Evolutionary conservation across 2,329 filamentous ascomycete genomes (phyloP).

Genomic region (Emmonsiellopsis sp.): DNA sequence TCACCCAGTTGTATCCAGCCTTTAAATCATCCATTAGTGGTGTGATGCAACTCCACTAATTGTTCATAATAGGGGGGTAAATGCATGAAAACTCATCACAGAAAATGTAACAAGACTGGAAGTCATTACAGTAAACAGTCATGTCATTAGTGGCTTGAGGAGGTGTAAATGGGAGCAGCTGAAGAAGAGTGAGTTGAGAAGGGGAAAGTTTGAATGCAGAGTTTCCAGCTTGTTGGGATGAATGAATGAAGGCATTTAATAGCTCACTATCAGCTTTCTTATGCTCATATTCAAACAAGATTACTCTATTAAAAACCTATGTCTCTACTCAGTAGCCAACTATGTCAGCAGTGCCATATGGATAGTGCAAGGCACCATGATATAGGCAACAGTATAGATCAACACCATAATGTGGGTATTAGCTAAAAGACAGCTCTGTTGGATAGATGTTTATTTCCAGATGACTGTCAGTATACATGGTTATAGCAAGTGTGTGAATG

Average conservation of each 20-base stretch:
- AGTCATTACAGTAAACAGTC: neutral
- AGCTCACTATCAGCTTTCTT: neutral
- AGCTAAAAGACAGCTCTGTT: neutral
- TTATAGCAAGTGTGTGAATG: slow-evolving; percentile 2
- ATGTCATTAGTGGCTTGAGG: neutral
- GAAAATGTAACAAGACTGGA: neutral
- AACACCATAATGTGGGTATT: neutral
- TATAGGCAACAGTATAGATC: neutral
- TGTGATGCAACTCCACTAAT: neutral
- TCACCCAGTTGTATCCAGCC: neutral
- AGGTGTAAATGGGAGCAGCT: neutral
- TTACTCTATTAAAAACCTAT: slow-evolving; percentile 17
- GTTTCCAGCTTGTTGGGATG: neutral
- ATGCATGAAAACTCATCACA: slow-evolving; percentile 1
- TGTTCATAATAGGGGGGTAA: neutral
- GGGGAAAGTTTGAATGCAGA: slow-evolving; percentile 1
- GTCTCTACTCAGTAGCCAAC: slow-evolving; percentile 20
- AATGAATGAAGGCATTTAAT: neutral
- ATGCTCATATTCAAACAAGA: slow-evolving; percentile 15
- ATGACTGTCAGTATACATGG: neutral
- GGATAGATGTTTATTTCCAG: neutral
- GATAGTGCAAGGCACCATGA: slow-evolving; percentile 11
- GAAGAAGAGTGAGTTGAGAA: neutral
- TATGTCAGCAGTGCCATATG: slow-evolving; percentile 15
- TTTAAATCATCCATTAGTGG: slow-evolving; percentile 1